These are phyloP conservation scores for Malassezia nana DNA, from an alignment of 1,284 basidiomycete species.

Conservation along the genomic window DNA sequence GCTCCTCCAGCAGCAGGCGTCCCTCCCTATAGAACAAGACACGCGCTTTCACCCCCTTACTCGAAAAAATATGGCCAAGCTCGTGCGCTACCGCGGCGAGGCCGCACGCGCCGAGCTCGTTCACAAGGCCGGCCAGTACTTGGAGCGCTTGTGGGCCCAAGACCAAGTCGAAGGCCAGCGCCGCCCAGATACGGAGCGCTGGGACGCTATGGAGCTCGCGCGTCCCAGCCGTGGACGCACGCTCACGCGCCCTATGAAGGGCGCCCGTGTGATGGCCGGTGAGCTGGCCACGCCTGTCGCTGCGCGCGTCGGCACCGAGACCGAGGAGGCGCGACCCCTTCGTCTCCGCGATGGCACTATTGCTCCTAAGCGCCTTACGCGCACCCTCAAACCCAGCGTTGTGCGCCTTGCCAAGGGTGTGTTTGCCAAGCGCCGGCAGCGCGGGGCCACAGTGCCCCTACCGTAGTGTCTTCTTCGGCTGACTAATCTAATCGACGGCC, in stretches of 20 bases:
- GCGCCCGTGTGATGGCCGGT: slow-evolving; percentile 25
- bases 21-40: slow-evolving; percentile 31
- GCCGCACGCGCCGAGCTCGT: slow-evolving; percentile 26
- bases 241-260: slow-evolving; percentile 26
- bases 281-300: slow-evolving; percentile 4
- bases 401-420: slow-evolving; percentile 40
- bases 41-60: slow-evolving; percentile 31
- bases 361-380: slow-evolving; percentile 5
- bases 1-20: slow-evolving; percentile 9
- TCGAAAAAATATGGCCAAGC: slow-evolving; percentile 33
- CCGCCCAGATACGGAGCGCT: slow-evolving; percentile 21
- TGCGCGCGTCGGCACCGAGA: slow-evolving; percentile 9
- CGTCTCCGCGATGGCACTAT: slow-evolving; percentile 3
- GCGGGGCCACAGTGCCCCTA: neutral
- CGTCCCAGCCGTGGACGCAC: slow-evolving; percentile 22
- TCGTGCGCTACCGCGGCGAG: slow-evolving; percentile 34
- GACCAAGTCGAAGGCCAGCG: slow-evolving; percentile 25
- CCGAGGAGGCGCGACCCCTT: slow-evolving; percentile 1
- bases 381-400: slow-evolving; percentile 31
- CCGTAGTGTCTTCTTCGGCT: neutral
- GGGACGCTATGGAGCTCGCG: slow-evolving; percentile 15
- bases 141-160: slow-evolving; percentile 30
- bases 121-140: slow-evolving; percentile 26
- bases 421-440: slow-evolving; percentile 31
- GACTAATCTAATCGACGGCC: neutral